phyloP scores from a whole-genome alignment of 352 stramenopile species.

The Globisporangium echinulatum region DNA sequence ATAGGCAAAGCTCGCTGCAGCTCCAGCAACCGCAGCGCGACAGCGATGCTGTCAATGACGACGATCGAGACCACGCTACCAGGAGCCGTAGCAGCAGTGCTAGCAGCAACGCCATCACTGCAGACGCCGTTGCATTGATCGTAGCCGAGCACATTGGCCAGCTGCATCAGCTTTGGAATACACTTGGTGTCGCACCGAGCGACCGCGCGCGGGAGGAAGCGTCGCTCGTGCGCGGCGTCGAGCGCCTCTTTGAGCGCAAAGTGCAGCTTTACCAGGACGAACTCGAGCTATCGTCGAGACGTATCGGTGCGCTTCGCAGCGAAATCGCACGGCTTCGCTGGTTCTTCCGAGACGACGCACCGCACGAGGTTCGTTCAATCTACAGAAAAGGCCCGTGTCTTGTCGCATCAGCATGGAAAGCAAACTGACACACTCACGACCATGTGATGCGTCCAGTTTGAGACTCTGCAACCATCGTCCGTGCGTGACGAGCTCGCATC shows the following conservation, averaged over 20 bases:
- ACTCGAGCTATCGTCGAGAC: constrained; percentile 17
- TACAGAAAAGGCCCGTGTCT: too few species aligned
- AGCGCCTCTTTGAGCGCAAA: constrained; percentile 3
- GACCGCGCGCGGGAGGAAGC: constrained; percentile 27
- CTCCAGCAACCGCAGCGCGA: not conserved
- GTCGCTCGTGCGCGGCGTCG: constrained; percentile 3
- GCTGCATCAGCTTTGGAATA: constrained; percentile 26
- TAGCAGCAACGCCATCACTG: not conserved
- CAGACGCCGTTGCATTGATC: not conserved
- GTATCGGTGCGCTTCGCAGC: constrained; percentile 18
- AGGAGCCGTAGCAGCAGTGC: not conserved
- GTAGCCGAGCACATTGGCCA: constrained; percentile 10
- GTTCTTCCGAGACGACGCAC: constrained; percentile 26
- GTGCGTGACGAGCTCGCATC: constrained; percentile 26
- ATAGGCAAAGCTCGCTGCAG: too few species aligned
- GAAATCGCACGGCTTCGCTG: constrained; percentile 29
- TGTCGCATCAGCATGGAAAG: too few species aligned
- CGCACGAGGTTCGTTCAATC: constrained; percentile 7
- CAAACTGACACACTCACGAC: too few species aligned
- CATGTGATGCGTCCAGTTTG: constrained; percentile 5
- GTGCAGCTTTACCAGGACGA: constrained; percentile 14
- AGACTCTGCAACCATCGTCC: constrained; percentile 2
- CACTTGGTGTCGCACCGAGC: constrained; percentile 20
- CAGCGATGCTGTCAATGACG: not conserved
- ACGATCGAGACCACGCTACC: not conserved